Evolutionary conservation across 2,329 filamentous ascomycete species (phyloP), one percentile per base, ranked within the genome.

Genomic region (Stachybotrys elegans): DNA sequence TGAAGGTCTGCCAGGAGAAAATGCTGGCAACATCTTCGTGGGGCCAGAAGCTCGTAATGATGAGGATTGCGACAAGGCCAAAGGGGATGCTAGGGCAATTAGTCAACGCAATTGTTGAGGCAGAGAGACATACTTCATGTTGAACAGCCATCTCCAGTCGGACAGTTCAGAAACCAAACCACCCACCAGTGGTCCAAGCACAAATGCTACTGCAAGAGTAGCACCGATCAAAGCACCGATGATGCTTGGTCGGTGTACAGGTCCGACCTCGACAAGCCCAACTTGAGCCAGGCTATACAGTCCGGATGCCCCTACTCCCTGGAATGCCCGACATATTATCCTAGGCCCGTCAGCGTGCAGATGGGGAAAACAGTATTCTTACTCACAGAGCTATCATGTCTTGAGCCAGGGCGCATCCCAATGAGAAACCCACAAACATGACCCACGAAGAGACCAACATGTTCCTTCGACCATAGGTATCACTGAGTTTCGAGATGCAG

Each of bases 251-350:
- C 69, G 70, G 49, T 76, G 63, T 4, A 66, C 67, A 12, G 76
- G 78, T 0, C 76, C 75, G 41, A 81, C 67, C 48, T 81, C 78
- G 22, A 79, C 68, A 2, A 82, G 66, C 12, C 72, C 70, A 42
- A 80, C 75, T 45, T 82, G 76, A 1, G 76, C 73, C 34, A 83
- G 59, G 49, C 76, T 80, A 57, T 82, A 84, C 20, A 83, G 62
- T 0, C 79, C 79, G 8, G 80, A 79, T 2, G 76, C 80, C 1
- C 80, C 79, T 35, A 82, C 70, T 5, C 79, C 79, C 45, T 82
- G 79, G 13, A 82, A 72, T 1, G 76, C 75, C 17, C 79, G 73
- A 45, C 70, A 82, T 13, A 78, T 53, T 39, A 83, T 81, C 2
- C 78, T 81, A 43, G 20, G 35, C 17, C 5, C 38, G 47, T 60